Evolutionary conservation across 2,329 filamentous ascomycete genomes (phyloP).

Genomic region (Periglandula ipomoeae): DNA sequence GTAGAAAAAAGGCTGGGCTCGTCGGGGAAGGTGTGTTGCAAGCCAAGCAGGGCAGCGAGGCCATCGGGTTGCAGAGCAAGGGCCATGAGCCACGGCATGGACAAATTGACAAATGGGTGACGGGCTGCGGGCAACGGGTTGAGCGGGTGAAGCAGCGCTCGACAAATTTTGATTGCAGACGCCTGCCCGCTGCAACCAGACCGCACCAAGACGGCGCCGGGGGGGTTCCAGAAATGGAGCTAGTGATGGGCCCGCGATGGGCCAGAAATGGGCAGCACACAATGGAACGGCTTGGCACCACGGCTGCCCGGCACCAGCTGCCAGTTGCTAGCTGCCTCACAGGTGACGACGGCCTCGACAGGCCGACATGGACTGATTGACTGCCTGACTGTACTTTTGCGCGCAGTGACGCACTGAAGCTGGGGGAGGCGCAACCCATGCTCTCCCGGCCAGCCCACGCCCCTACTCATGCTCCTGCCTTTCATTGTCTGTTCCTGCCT

Average conservation of each 20-base stretch:
- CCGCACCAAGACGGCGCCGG: not conserved
- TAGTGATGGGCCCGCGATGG: not conserved
- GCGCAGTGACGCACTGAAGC: not conserved
- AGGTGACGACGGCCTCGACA: too few species aligned
- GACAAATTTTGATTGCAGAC: not conserved
- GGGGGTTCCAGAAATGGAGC: not conserved
- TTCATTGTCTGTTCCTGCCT: too few species aligned
- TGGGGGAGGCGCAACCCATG: not conserved
- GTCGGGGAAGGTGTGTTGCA: not conserved
- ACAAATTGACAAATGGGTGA: not conserved
- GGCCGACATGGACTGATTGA: too few species aligned
- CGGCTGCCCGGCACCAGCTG: constrained; percentile 2
- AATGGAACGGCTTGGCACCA: constrained; percentile 1
- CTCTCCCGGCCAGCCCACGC: too few species aligned
- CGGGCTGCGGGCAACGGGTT: not conserved
- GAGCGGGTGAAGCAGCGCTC: not conserved
- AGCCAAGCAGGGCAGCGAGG: not conserved
- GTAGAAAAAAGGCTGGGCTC: constrained; percentile 6
- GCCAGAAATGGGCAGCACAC: not conserved
- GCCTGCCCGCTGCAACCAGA: too few species aligned
- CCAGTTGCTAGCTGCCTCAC: not conserved
- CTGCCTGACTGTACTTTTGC: not conserved
- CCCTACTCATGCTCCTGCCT: not conserved
- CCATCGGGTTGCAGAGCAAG: not conserved
- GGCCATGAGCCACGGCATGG: not conserved